A percentile compares a stretch with the other conserved stretches of the same genome.
Conservation (phyloP, 371 early-diverging fungal species). For the Zychaea mexicana region DNA sequence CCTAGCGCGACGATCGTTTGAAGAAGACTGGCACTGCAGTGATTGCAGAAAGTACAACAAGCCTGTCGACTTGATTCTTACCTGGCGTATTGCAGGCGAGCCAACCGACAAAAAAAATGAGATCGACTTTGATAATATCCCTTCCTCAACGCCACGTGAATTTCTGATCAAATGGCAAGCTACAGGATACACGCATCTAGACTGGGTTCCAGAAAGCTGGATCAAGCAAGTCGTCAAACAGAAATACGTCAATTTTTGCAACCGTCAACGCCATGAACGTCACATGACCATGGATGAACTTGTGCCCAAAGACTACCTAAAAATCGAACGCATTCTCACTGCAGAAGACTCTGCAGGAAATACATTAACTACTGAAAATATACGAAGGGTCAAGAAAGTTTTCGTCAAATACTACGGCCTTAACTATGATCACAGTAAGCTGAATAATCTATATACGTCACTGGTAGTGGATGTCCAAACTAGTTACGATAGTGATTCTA, state of each 20-base stretch:
- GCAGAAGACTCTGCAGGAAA: slow-evolving; percentile 38
- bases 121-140: neutral
- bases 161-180: slow-evolving; percentile 58
- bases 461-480: too few species aligned
- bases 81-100: slow-evolving; percentile 8
- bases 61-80: slow-evolving; percentile 5
- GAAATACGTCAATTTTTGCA: slow-evolving; percentile 26
- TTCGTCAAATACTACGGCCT: slow-evolving; percentile 50
- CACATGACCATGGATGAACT: slow-evolving; percentile 25
- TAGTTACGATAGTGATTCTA: neutral
- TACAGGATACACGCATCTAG: slow-evolving; percentile 53
- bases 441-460: neutral
- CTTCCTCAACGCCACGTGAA: slow-evolving; percentile 5
- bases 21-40: slow-evolving; percentile 34
- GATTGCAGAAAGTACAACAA: slow-evolving; percentile 34
- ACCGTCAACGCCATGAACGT: slow-evolving; percentile 17
- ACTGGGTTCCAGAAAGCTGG: slow-evolving; percentile 63
- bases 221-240: slow-evolving; percentile 22
- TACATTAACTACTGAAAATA: neutral
- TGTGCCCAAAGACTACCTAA: slow-evolving; percentile 36
- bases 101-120: neutral
- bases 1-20: neutral
- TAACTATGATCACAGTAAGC: slow-evolving; percentile 54
- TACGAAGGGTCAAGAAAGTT: slow-evolving; percentile 24
- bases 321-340: slow-evolving; percentile 50